phyloP scores from a whole-genome alignment of 2,329 filamentous ascomycete genomes.

The Talaromyces sp. region DNA sequence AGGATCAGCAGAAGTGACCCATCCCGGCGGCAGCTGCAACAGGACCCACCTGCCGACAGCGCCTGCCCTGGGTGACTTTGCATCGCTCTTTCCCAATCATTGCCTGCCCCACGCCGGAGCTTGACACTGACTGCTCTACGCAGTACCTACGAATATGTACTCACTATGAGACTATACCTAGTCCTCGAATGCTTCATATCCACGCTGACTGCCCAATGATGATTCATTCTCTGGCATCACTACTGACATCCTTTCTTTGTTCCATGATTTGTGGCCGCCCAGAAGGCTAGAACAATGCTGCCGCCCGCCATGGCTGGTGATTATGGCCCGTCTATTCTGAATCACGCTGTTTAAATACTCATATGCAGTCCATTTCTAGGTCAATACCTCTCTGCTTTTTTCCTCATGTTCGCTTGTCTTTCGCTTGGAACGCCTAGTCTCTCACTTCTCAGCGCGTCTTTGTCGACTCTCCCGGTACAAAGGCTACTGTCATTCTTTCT shows the following conservation, averaged over 20 bases:
- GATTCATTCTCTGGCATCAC: not conserved
- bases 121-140: not conserved
- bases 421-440: slow-evolving; percentile 1
- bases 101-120: slow-evolving; percentile 5
- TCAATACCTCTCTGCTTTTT: not conserved
- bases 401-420: slow-evolving; percentile 4
- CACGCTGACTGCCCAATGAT: not conserved
- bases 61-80: slow-evolving; percentile 1
- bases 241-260: not conserved
- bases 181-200: not conserved
- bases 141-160: not conserved
- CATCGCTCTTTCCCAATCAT: slow-evolving; percentile 11
- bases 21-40: not conserved
- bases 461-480: not conserved
- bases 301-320: not conserved
- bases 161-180: not conserved
- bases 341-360: slow-evolving; percentile 1
- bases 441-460: slow-evolving; percentile 3
- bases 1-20: not conserved
- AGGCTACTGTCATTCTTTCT: slow-evolving; percentile 4
- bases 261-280: not conserved
- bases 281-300: not conserved
- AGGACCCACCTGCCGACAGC: not conserved
- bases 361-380: not conserved
- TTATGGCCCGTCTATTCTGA: not conserved